These are phyloP conservation scores for Calonectria fujianensis DNA, from an alignment of 2,329 filamentous ascomycete genomes.

Conservation along the genomic window DNA sequence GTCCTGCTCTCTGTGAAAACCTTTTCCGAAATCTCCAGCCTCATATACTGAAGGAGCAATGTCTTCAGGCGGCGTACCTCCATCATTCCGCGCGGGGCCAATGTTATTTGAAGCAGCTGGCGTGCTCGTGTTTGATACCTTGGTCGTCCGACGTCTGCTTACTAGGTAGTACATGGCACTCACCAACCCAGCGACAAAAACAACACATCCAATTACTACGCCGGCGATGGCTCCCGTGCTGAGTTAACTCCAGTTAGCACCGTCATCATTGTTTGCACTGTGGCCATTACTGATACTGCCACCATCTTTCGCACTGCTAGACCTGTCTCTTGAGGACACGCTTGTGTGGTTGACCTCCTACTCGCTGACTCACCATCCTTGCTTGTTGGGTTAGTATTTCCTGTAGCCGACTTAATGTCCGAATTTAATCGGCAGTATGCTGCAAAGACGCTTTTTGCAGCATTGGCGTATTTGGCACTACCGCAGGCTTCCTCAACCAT, in stretches of 20 bases:
- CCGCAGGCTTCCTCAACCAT: background rate
- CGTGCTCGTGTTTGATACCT: background rate
- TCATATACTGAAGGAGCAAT: constrained; percentile 12
- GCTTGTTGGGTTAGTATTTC: background rate
- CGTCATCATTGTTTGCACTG: background rate
- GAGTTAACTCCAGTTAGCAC: background rate
- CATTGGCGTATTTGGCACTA: background rate
- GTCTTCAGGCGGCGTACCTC: no score
- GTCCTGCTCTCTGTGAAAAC: background rate
- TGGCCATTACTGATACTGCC: background rate
- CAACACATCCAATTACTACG: background rate
- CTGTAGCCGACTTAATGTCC: constrained; percentile 1
- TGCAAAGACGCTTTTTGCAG: background rate
- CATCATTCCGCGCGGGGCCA: background rate
- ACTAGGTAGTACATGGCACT: background rate
- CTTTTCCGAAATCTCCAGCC: constrained; percentile 9
- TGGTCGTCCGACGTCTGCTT: background rate
- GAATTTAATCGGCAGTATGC: constrained; percentile 14
- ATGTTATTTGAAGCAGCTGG: background rate
- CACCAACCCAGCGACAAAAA: background rate
- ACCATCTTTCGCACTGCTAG: background rate
- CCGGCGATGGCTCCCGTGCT: background rate
- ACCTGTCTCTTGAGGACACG: background rate
- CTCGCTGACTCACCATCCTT: background rate
- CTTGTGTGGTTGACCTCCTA: background rate